Evolutionary conservation across 768 basidiomycete species (phyloP), one percentile per base, ranked within the genome.

Genomic region (Lactarius deliciosus): DNA sequence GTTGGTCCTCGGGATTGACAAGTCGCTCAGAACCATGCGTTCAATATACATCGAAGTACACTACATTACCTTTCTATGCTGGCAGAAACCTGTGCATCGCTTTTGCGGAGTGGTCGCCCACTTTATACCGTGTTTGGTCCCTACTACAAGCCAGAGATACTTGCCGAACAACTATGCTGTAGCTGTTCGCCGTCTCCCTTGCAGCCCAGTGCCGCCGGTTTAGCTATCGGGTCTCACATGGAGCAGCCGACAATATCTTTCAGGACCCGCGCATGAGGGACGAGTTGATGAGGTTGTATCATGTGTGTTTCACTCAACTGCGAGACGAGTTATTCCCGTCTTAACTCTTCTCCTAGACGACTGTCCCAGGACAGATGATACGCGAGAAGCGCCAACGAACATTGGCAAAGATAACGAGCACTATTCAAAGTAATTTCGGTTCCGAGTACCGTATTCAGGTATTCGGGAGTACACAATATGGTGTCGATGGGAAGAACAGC

Each of bases 391-490:
- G 68, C 61, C 64, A 13, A 28, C 64, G 38, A 47, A 69, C 70
- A 11, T 18, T 65, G 20, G n/a, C 36, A n/a, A 62, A 60, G 43
- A 59, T 70, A 38, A 15, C 50, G 2, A n/a, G 25, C n/a, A 38
- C 64, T 16, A 69, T 70, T 50, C 59, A 22, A 25, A 47, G 2
- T 6, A 56, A 60, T 38, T 83, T 74, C 68, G 81, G 80, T 6
- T 1, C 6, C 7, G 28, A 64, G 41, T 83, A 79, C 71, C 57
- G 40, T 4, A 76, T 84, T 4, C 69, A 74, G 32, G 62, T 75
- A 1, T 86, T 85, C 71, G 85, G 85, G 38, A 86, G 85, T 65
- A 79, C 80, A 20, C 74, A 75, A 69, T 85, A 85, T 71, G 82
- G 82, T 38, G 77, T 80, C 40, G 77, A 80, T 47, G 69, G 74